phyloP scores from a whole-genome alignment of 1,284 basidiomycete species.

The Leccinum proliferum region DNA sequence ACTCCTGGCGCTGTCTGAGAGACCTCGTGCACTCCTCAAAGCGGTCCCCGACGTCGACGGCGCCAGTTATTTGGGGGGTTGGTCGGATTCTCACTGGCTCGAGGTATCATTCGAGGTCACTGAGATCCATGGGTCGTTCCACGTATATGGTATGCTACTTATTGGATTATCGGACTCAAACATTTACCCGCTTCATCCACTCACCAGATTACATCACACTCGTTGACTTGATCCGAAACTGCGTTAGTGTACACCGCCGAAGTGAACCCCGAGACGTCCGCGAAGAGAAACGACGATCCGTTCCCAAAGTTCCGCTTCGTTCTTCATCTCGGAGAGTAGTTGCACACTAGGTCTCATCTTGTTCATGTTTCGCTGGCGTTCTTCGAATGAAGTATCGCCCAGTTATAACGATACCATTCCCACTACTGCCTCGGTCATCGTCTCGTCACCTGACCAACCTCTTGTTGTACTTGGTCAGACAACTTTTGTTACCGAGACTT shows the following conservation, averaged over 20 bases:
- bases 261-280: slow-evolving; percentile 29
- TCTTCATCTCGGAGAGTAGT: slow-evolving; percentile 53
- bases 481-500: slow-evolving; percentile 39
- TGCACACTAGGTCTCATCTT: slow-evolving; percentile 43
- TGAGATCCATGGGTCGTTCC: slow-evolving; percentile 53
- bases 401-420: not conserved
- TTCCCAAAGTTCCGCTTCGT: slow-evolving; percentile 46
- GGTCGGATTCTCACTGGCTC: slow-evolving; percentile 37
- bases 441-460: slow-evolving; percentile 7
- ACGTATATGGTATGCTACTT: slow-evolving; percentile 48
- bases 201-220: slow-evolving; percentile 39
- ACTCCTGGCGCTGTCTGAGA: slow-evolving; percentile 39
- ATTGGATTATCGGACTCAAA: not conserved
- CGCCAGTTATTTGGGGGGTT: slow-evolving; percentile 55
- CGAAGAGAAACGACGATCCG: slow-evolving; percentile 29
- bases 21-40: slow-evolving; percentile 41
- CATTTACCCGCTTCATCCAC: not conserved
- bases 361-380: slow-evolving; percentile 44
- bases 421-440: slow-evolving; percentile 5
- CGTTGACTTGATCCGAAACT: slow-evolving; percentile 47
- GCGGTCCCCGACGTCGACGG: slow-evolving; percentile 29
- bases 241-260: slow-evolving; percentile 56
- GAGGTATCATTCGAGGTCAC: slow-evolving; percentile 51
- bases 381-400: not conserved
- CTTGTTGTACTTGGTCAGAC: slow-evolving; percentile 45